Base-by-base conservation (phyloP, 176 grass and related monocot genomes). In the Tillandsia leiboldiana region DNA sequence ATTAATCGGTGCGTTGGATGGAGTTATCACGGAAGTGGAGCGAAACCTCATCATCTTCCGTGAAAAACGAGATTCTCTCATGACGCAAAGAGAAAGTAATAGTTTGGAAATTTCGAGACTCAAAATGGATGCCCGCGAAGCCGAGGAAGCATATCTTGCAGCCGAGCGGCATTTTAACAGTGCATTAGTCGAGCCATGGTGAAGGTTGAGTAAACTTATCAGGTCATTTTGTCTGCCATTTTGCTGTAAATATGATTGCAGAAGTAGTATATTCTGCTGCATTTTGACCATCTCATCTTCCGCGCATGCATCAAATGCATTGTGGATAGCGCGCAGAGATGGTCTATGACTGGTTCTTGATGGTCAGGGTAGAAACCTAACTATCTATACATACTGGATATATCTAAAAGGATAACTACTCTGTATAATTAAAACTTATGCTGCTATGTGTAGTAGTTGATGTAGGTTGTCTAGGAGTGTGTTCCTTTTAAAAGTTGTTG, bases 11-110 rank as follows among this genome's bases (percentile, higher is more conserved):
- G 61, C 78, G n/a, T 80, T 83, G 17, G 66, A 83, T 66, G 53
- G 1, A 70, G 76, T 73, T 70, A 70, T 78, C 66, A 11, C n/a
- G 62, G 42, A 85, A 50, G 76, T 91, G 14, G 73, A 83, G 67
- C 54, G 70, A 65, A 66, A 72, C 75, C 82, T 92, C 51, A 67
- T 52, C 63, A 8, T 9, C 54, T 69, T 85, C 27, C 79, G 62
- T 9, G 10, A 66, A 50, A 70, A 70, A 72, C 56, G 28, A 13
- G 64, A 75, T 77, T 49, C n/a, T 61, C 49, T 84, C 9, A 49
- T 77, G 12, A 65, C 59, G 15, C 59, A 77, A 13, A 78, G 59
- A 64, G 59, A 73, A 4, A 48, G 12, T 13, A 61, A 66, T 42
- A 77, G 69, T 9, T 73, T 62, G 1, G 72, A 80, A 8, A 54